Evolutionary conservation across 2,329 filamentous ascomycete genomes (phyloP), one percentile per base, ranked within the genome.

Genomic region (Penicillium sp.): DNA sequence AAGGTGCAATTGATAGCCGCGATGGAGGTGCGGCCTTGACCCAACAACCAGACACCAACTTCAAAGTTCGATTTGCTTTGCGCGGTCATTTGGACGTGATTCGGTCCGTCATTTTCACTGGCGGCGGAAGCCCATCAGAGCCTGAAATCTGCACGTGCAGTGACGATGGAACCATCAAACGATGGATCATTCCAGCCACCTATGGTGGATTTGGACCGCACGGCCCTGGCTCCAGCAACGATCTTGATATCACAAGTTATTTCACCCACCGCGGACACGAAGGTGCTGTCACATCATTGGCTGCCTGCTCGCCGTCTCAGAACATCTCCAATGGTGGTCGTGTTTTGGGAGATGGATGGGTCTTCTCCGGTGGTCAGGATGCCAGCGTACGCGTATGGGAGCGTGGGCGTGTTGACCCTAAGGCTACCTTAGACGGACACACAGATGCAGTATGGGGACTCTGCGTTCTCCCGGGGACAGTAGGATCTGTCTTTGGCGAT

Each of bases 301-400:
- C 93, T 0, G 89, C 93, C 3, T 97, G 91, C 81, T 92, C 91
- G 2, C 87, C 91, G 2, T 88, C 90, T 2, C 89, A 90, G 24
- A 94, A 90, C 67, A 96, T 97, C 70, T 89, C 90, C 7, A 95
- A 91, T 16, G 90, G 92, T 34, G 92, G 92, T 6, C 86, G 92
- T 58, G 90, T 90, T 7, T 86, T 89, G 64, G 93, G 93, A 31
- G 94, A 97, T 65, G 94, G 94, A 27, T 99, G 94, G 94, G 92
- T 99, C 61, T 99, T 99, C 74, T 97, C 93, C 5, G 94, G 94
- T 56, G 94, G 94, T 4, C 92, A 97, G 71, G 94, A 99, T 73
- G 86, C 90, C 16, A 96, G 91, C 6, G 87, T 99, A 36, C 86
- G 92, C 29, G 92, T 99, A 0, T 99, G 94, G 94, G 93, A 99